These are phyloP conservation scores for Podospora anserina DNA, from an alignment of 495 filamentous ascomycete genomes.

Conservation along the genomic window DNA sequence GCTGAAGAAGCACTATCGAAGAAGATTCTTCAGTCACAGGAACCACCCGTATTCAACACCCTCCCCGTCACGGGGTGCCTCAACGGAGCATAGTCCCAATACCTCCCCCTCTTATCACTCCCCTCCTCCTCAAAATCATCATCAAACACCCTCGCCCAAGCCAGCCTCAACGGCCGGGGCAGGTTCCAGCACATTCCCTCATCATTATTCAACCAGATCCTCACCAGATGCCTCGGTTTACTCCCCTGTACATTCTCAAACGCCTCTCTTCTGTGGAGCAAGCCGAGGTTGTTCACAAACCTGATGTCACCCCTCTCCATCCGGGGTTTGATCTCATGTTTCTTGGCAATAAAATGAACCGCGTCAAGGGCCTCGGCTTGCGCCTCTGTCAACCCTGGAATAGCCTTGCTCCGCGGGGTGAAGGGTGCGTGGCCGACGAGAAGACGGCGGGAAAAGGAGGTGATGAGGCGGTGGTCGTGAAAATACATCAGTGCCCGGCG, in stretches of 20 bases:
- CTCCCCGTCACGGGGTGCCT: conserved; percentile 19
- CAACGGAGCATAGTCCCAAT: conserved; percentile 26
- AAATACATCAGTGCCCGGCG: conserved; percentile 46
- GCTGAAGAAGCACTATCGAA: background rate
- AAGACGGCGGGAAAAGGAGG: conserved; percentile 49
- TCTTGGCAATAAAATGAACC: conserved; percentile 53
- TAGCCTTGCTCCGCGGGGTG: conserved; percentile 41
- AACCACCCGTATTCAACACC: conserved; percentile 21
- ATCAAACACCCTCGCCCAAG: conserved; percentile 29
- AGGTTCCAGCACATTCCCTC: conserved; percentile 25
- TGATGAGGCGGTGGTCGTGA: conserved; percentile 38
- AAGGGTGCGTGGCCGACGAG: conserved; percentile 47
- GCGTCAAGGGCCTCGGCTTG: conserved; percentile 41
- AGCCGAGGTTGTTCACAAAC: conserved; percentile 53
- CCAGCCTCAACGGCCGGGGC: conserved; percentile 24
- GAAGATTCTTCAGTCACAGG: conserved; percentile 19
- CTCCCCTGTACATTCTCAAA: conserved; percentile 24
- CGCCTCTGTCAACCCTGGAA: conserved; percentile 52
- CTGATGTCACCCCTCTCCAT: conserved; percentile 59
- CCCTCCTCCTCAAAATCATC: conserved; percentile 18
- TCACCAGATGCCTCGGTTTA: conserved; percentile 20
- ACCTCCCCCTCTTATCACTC: conserved; percentile 10
- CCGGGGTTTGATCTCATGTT: conserved; percentile 48
- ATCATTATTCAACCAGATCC: conserved; percentile 29
- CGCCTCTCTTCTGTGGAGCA: conserved; percentile 26